A percentile compares a stretch with the other conserved stretches of the same genome.
Evolutionary conservation across 345 rosid species (phyloP).

Genomic region (Citrus hindsii): DNA sequence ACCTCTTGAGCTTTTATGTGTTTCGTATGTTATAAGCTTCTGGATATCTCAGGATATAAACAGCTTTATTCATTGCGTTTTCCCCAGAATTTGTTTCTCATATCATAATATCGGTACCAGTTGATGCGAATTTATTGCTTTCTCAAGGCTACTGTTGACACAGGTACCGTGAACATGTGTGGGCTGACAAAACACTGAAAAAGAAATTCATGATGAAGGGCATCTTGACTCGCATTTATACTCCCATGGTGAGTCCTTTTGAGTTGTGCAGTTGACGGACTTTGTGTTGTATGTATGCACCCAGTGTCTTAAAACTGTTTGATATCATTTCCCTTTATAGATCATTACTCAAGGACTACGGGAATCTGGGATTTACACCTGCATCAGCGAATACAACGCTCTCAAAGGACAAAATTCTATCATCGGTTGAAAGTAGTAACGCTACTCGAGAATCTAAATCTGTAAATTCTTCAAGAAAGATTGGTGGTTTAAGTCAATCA

Average conservation of each 20-base stretch:
- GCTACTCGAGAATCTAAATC: constrained; percentile 22
- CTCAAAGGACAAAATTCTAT: constrained; percentile 25
- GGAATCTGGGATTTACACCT: constrained; percentile 68
- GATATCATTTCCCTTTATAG: constrained; percentile 28
- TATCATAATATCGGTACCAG: not conserved
- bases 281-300: not conserved
- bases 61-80: not conserved
- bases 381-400: constrained; percentile 35
- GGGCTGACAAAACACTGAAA: constrained; percentile 59
- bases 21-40: not conserved
- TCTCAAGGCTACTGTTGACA: not conserved
- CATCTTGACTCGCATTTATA: constrained; percentile 68
- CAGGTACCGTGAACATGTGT: constrained; percentile 79
- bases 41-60: not conserved
- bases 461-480: constrained; percentile 41
- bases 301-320: not conserved
- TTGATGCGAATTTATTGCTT: not conserved
- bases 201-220: constrained; percentile 74
- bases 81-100: not conserved
- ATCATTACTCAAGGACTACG: constrained; percentile 64
- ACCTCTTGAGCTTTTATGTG: not conserved
- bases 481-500: constrained; percentile 34
- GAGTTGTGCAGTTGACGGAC: not conserved
- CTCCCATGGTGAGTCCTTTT: constrained; percentile 71
- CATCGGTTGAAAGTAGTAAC: constrained; percentile 32